Percentiles rank a stretch among this genome's conserved stretches.
These are phyloP conservation scores for Chamaecrista fasciculata DNA, from an alignment of 306 rosid species.

Conservation along the genomic window DNA sequence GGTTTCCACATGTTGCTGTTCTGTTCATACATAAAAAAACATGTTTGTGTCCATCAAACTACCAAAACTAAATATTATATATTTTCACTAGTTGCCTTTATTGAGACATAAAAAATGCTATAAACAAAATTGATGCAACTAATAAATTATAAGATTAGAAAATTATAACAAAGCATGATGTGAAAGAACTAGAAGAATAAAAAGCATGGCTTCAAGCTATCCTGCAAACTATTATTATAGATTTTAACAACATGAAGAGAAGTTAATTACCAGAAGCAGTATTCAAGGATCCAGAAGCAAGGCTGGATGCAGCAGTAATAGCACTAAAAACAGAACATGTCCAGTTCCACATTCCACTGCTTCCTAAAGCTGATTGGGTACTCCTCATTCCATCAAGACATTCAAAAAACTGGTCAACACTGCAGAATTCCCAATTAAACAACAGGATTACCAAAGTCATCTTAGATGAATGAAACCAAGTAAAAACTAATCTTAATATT, in stretches of 20 bases:
- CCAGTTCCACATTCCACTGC: constrained; percentile 98
- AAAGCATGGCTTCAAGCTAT: constrained; percentile 2
- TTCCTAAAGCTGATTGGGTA: constrained; percentile 82
- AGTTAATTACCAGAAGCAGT: constrained; percentile 63
- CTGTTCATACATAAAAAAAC: constrained; percentile 46
- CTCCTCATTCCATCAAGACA: constrained; percentile 95
- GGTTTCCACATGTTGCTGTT: constrained; percentile 83
- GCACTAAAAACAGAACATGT: constrained; percentile 90
- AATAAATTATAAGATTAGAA: not conserved
- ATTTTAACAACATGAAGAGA: constrained; percentile 14
- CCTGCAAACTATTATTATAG: not conserved
- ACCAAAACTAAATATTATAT: constrained; percentile 19
- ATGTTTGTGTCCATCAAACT: constrained; percentile 21
- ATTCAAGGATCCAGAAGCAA: constrained; percentile 90
- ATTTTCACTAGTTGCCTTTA: constrained; percentile 8
- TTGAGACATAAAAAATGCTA: constrained; percentile 18
- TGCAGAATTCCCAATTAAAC: constrained; percentile 46
- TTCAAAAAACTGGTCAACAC: constrained; percentile 97
- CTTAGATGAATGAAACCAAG: not conserved
- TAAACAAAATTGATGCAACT: constrained; percentile 7
- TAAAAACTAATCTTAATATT: constrained; percentile 17
- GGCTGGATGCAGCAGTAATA: constrained; percentile 92
- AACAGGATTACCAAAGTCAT: constrained; percentile 29
- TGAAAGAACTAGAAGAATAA: constrained; percentile 5
- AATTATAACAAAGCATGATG: not conserved